phyloP scores from a whole-genome alignment of 2,329 filamentous ascomycete genomes.

The Phyllosticta ampelicida region DNA sequence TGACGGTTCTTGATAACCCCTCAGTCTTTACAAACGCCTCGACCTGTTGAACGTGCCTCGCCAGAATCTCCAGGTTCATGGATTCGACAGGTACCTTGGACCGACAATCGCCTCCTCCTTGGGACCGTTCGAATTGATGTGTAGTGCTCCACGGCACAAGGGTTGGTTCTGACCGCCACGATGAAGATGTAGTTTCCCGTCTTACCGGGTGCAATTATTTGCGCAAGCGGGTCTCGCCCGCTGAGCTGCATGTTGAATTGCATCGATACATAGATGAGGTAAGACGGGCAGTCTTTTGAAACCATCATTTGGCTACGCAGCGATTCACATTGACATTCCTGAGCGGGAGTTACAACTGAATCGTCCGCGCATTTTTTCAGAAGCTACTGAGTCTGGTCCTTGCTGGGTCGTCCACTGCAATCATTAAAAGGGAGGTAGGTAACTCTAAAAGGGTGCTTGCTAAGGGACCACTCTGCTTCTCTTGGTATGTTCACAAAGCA shows the following conservation, averaged over 20 bases:
- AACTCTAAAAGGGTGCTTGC: slow-evolving; percentile 16
- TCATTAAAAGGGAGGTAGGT: slow-evolving; percentile 20
- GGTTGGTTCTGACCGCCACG: slow-evolving; percentile 20
- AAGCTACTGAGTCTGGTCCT: neutral
- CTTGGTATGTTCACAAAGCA: slow-evolving; percentile 15
- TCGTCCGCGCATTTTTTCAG: neutral
- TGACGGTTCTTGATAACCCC: slow-evolving; percentile 18
- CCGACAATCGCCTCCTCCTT: slow-evolving; percentile 28
- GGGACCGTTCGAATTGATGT: slow-evolving; percentile 24
- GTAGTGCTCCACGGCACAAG: slow-evolving; percentile 22
- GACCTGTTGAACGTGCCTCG: slow-evolving; percentile 26
- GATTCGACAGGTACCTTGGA: slow-evolving; percentile 34
- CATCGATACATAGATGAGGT: slow-evolving; percentile 12
- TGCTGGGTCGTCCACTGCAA: slow-evolving; percentile 12
- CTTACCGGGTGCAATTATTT: slow-evolving; percentile 12
- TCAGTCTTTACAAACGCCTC: slow-evolving; percentile 23
- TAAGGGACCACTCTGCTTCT: slow-evolving; percentile 16
- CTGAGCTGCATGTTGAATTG: slow-evolving; percentile 12
- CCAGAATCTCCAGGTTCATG: slow-evolving; percentile 32
- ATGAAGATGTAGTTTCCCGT: slow-evolving; percentile 20
- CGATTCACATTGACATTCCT: slow-evolving; percentile 8
- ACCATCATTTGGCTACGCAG: slow-evolving; percentile 5
- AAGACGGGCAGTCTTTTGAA: slow-evolving; percentile 1
- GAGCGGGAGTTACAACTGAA: neutral
- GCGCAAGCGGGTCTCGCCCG: neutral